Percentiles rank a stretch among this genome's conserved stretches.
Conservation (phyloP, 176 grass and related monocot species). For the Chrysopogon serrulatus region DNA sequence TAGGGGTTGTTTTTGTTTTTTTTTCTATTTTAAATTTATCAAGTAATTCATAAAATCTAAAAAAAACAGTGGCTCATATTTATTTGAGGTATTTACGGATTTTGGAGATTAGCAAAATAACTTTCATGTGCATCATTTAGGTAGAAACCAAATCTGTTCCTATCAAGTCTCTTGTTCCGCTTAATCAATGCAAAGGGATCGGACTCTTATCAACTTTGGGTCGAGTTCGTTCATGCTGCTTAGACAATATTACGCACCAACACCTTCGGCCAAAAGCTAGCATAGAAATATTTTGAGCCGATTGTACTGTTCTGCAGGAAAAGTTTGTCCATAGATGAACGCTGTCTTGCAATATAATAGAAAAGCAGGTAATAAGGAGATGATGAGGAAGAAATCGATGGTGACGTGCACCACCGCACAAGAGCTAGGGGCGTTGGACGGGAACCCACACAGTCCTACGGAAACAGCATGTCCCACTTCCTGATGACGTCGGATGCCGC, state of each 20-base stretch:
- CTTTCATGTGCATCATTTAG: too few relatives aligned
- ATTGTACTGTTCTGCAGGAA: background rate
- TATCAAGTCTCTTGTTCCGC: background rate
- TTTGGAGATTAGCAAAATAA: too few relatives aligned
- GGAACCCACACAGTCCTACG: background rate
- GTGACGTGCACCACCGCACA: conserved; percentile 37
- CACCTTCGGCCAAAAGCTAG: conserved; percentile 5
- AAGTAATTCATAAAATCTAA: too few relatives aligned
- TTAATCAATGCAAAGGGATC: conserved; percentile 2
- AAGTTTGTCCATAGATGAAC: conserved; percentile 12
- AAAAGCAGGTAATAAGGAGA: background rate
- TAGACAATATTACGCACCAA: background rate
- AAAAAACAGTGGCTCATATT: too few relatives aligned
- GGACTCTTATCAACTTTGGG: background rate
- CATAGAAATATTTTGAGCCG: conserved; percentile 3
- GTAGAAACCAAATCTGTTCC: too few relatives aligned
- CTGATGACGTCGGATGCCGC: too few relatives aligned
- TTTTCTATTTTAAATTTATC: too few relatives aligned
- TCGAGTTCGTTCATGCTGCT: background rate
- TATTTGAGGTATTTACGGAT: too few relatives aligned
- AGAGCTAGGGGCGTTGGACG: background rate
- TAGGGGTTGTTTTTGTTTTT: too few relatives aligned
- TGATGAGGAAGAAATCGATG: background rate
- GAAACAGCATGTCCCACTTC: background rate
- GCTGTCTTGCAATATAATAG: background rate